These are phyloP conservation scores for Forsythia viridissima DNA, from an alignment of 257 asterid species.

Conservation along the genomic window DNA sequence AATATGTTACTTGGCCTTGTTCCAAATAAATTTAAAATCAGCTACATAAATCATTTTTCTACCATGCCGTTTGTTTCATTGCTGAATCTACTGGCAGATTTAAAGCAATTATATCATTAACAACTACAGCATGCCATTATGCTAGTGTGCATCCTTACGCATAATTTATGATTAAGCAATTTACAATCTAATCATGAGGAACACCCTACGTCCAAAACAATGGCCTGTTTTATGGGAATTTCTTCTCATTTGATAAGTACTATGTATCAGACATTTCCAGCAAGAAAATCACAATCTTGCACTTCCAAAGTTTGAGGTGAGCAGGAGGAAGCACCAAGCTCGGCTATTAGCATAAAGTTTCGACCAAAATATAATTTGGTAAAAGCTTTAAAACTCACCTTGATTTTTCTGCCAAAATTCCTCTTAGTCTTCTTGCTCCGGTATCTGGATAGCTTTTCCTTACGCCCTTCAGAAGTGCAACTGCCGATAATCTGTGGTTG, in stretches of 20 bases:
- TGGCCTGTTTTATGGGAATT: not conserved
- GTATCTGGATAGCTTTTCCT: constrained; percentile 85
- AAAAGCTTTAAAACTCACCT: constrained; percentile 43
- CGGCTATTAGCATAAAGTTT: not conserved
- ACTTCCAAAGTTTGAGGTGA: not conserved
- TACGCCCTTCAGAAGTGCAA: constrained; percentile 59
- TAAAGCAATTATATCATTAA: not conserved
- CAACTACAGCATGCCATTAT: not conserved
- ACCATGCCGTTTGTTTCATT: not conserved
- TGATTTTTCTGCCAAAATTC: constrained; percentile 85
- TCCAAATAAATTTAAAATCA: not conserved
- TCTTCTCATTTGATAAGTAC: not conserved
- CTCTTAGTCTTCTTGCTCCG: constrained; percentile 78
- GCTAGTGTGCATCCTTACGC: not conserved
- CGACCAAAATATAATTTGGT: not conserved
- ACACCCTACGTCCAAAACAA: not conserved
- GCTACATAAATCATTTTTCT: not conserved
- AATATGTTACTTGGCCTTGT: not conserved
- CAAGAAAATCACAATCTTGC: not conserved
- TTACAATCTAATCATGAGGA: not conserved
- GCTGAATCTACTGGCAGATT: not conserved
- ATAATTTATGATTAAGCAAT: not conserved
- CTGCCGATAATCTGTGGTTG: constrained; percentile 38
- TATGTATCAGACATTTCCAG: not conserved
- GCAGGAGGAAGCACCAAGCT: not conserved